phyloP scores from a whole-genome alignment of 1,139 yeast species.

The Geotrichum bryndzae region DNA sequence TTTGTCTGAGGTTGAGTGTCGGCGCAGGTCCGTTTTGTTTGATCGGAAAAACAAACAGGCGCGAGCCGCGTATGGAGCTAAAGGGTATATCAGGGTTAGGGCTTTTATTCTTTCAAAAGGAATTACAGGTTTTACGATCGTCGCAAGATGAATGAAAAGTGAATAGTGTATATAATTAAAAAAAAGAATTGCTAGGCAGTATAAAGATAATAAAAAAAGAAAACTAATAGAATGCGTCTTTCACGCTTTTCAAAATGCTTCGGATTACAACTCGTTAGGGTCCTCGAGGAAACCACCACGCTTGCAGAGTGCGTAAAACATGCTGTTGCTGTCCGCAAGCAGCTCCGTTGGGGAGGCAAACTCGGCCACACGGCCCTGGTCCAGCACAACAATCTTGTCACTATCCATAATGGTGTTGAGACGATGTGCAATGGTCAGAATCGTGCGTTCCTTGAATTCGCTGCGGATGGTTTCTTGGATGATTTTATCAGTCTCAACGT shows the following conservation, averaged over 20 bases:
- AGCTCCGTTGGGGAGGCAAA: slow-evolving; percentile 74
- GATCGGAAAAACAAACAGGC: background rate
- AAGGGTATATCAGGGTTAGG: background rate
- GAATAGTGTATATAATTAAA: background rate
- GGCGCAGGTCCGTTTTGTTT: too few relatives aligned
- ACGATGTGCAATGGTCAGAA: slow-evolving; percentile 92
- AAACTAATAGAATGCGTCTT: too few relatives aligned
- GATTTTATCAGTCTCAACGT: slow-evolving; percentile 85
- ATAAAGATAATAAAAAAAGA: background rate
- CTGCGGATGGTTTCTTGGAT: slow-evolving; percentile 81
- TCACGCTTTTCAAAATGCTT: too few relatives aligned
- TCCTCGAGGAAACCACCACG: slow-evolving; percentile 45
- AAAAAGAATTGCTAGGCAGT: background rate
- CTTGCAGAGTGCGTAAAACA: slow-evolving; percentile 71
- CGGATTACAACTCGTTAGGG: background rate
- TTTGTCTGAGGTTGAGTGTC: too few relatives aligned
- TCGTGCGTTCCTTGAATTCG: slow-evolving; percentile 82
- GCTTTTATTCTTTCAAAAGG: background rate
- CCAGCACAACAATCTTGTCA: slow-evolving; percentile 81
- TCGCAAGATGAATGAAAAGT: background rate
- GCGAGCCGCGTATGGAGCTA: background rate
- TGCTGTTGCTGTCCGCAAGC: slow-evolving; percentile 58
- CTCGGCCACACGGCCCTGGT: slow-evolving; percentile 79
- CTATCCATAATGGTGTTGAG: slow-evolving; percentile 89
- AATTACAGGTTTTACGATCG: background rate